Evolutionary conservation across 768 basidiomycete species (phyloP).

Genomic region (Russula foetens): DNA sequence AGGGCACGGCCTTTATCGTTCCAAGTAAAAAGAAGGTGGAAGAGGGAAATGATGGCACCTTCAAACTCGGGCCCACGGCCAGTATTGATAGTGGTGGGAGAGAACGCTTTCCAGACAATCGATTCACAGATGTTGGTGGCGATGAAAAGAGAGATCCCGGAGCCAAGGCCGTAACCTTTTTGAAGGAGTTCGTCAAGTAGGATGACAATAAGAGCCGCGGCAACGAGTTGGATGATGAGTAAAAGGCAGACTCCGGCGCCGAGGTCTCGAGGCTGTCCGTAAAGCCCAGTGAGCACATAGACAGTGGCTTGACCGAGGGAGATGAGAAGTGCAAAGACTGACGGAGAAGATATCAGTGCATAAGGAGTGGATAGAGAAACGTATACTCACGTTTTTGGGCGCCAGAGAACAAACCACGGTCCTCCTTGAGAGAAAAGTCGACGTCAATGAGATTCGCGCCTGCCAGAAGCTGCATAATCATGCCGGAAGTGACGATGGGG

Average conservation of each 20-base stretch:
- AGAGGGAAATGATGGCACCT: slow-evolving; percentile 90
- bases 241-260: slow-evolving; percentile 96
- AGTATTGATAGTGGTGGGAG: slow-evolving; percentile 95
- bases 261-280: slow-evolving; percentile 87
- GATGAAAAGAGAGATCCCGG: slow-evolving; percentile 97
- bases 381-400: slow-evolving; percentile 84
- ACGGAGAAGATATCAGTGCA: background rate
- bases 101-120: slow-evolving; percentile 99
- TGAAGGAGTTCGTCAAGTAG: slow-evolving; percentile 98
- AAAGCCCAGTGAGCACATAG: slow-evolving; percentile 94
- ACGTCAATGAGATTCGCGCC: slow-evolving; percentile 97
- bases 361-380: background rate
- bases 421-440: slow-evolving; percentile 96
- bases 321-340: slow-evolving; percentile 96
- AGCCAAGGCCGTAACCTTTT: slow-evolving; percentile 98
- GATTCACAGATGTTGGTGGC: slow-evolving; percentile 99
- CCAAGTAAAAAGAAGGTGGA: slow-evolving; percentile 98
- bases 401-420: slow-evolving; percentile 88
- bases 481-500: slow-evolving; percentile 95
- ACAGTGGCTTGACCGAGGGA: slow-evolving; percentile 94
- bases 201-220: slow-evolving; percentile 92
- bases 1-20: slow-evolving; percentile 96
- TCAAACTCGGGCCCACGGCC: slow-evolving; percentile 98
- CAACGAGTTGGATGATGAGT: slow-evolving; percentile 91
- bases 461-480: slow-evolving; percentile 99